A percentile compares a stretch with the other conserved stretches of the same genome.
These are phyloP conservation scores for Hansfordia pulvinata DNA, from an alignment of 2,329 filamentous ascomycete genomes.

Conservation along the genomic window DNA sequence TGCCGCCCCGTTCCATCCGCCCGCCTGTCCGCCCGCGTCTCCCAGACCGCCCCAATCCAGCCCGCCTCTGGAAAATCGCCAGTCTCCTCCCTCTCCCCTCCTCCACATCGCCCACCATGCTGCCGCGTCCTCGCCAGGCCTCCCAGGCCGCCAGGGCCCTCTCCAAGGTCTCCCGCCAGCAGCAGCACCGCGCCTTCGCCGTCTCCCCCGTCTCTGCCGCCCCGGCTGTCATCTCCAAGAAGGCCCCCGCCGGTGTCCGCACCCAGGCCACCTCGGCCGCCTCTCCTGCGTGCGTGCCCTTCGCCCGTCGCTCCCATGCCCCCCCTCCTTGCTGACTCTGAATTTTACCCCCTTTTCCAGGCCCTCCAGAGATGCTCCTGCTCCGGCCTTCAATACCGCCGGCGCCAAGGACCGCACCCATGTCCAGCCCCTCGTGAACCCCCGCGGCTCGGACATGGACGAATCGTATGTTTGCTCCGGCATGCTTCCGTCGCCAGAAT, in stretches of 20 bases:
- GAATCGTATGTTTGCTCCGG: slow-evolving; percentile 51
- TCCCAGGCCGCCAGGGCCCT: slow-evolving; percentile 31
- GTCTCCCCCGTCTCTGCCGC: slow-evolving; percentile 22
- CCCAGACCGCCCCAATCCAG: not conserved
- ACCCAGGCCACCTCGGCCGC: slow-evolving; percentile 34
- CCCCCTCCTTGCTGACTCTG: slow-evolving; percentile 2
- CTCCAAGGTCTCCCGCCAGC: slow-evolving; percentile 20
- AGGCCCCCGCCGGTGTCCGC: slow-evolving; percentile 25
- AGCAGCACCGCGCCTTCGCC: slow-evolving; percentile 24
- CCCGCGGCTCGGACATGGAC: slow-evolving; percentile 52
- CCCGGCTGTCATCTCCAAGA: slow-evolving; percentile 21
- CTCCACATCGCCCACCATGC: slow-evolving; percentile 23
- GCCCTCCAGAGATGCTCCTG: slow-evolving; percentile 44
- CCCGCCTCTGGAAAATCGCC: not conserved
- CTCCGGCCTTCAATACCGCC: slow-evolving; percentile 43
- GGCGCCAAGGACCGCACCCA: slow-evolving; percentile 35
- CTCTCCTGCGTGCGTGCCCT: slow-evolving; percentile 42
- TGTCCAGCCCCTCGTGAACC: slow-evolving; percentile 56
- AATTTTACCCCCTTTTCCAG: slow-evolving; percentile 20
- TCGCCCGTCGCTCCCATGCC: slow-evolving; percentile 2
- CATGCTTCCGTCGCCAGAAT: slow-evolving; percentile 4
- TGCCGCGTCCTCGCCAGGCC: slow-evolving; percentile 33
- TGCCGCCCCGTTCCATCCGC: too few species aligned
- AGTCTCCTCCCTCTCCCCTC: slow-evolving; percentile 6
- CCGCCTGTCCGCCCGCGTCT: too few species aligned